Evolutionary conservation across 306 rosid genomes (phyloP).

Genomic region (Oxytropis ochrocephala): DNA sequence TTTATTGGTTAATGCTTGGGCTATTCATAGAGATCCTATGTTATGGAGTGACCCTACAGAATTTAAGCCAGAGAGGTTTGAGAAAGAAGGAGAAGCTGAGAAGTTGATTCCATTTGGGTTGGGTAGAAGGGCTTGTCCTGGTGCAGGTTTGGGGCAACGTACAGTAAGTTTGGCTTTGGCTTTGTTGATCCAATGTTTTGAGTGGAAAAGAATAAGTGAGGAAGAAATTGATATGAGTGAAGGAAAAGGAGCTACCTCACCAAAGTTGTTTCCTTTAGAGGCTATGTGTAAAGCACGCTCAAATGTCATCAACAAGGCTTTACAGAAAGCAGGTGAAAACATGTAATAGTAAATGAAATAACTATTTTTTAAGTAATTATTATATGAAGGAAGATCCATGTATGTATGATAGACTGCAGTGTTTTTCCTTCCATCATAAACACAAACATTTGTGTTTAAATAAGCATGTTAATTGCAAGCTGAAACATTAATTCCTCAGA

Average conservation of each 20-base stretch:
- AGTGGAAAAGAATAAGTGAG: conserved; percentile 19
- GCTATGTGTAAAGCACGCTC: conserved; percentile 14
- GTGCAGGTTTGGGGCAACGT: conserved; percentile 14
- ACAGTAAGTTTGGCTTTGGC: conserved; percentile 18
- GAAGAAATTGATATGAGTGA: conserved; percentile 21
- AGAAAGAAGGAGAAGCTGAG: conserved; percentile 27
- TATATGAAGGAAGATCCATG: background rate
- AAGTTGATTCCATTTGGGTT: conserved; percentile 25
- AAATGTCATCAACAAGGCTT: background rate
- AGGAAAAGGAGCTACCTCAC: conserved; percentile 20
- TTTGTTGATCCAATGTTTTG: conserved; percentile 20
- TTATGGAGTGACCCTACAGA: conserved; percentile 19
- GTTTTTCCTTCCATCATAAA: background rate
- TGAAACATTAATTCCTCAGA: background rate
- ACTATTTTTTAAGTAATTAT: background rate
- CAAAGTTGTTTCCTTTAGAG: conserved; percentile 13
- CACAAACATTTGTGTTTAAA: background rate
- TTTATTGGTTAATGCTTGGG: conserved; percentile 28
- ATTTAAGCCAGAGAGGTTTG: conserved; percentile 26
- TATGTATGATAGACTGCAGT: background rate
- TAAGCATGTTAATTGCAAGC: background rate
- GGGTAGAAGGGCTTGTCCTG: conserved; percentile 32
- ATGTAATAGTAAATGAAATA: background rate
- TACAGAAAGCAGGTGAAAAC: background rate
- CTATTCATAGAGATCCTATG: conserved; percentile 25